Conservation (phyloP, 2,329 filamentous ascomycete species). For the Aureobasidium uvarum region DNA sequence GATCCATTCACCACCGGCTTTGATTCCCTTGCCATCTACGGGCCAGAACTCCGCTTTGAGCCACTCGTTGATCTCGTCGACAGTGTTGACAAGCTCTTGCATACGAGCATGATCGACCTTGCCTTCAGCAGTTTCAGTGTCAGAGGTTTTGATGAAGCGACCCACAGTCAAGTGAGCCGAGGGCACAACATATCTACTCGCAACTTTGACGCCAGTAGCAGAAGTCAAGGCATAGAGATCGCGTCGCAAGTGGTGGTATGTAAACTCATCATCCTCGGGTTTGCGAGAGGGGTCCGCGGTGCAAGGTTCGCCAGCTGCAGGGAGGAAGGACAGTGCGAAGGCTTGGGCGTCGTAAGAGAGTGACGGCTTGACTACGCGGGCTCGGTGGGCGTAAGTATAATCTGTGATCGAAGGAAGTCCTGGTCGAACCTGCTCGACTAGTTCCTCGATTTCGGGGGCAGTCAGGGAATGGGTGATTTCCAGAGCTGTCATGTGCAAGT, state of each 20-base stretch:
- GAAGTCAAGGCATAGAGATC: slow-evolving; percentile 67
- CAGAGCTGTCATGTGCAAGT: slow-evolving; percentile 80
- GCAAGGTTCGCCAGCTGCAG: slow-evolving; percentile 52
- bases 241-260: slow-evolving; percentile 84
- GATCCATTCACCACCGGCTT: slow-evolving; percentile 68
- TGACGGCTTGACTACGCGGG: slow-evolving; percentile 76
- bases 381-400: slow-evolving; percentile 64
- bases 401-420: slow-evolving; percentile 61
- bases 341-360: slow-evolving; percentile 83
- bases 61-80: slow-evolving; percentile 77
- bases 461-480: slow-evolving; percentile 82
- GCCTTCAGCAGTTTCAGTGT: slow-evolving; percentile 50
- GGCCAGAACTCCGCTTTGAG: slow-evolving; percentile 71
- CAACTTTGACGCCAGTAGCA: slow-evolving; percentile 65
- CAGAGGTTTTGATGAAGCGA: slow-evolving; percentile 68
- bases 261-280: slow-evolving; percentile 64
- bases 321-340: slow-evolving; percentile 82
- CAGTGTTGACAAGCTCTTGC: slow-evolving; percentile 61
- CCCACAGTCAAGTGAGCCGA: slow-evolving; percentile 87
- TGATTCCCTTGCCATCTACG: slow-evolving; percentile 44
- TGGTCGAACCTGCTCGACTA: slow-evolving; percentile 59
- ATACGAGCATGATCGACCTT: slow-evolving; percentile 55
- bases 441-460: slow-evolving; percentile 61
- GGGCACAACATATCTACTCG: slow-evolving; percentile 80
- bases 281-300: slow-evolving; percentile 33